phyloP scores from a whole-genome alignment of 305 asterid species.

The Lippia alba region DNA sequence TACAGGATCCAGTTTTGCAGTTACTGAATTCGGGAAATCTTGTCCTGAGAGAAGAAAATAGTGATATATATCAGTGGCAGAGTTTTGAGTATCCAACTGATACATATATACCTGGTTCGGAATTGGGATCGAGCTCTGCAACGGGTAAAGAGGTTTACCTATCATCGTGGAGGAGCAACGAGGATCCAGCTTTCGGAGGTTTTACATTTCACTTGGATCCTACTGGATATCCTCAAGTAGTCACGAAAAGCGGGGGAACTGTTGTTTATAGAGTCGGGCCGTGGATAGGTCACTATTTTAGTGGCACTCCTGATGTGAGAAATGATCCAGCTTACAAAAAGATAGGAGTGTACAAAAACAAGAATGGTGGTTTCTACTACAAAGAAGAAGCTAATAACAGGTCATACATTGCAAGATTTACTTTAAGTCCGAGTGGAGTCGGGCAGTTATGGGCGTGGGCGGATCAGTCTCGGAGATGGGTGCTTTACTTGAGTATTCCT shows the following conservation, averaged over 20 bases:
- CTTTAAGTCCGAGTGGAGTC: conserved; percentile 29
- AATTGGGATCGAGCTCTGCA: conserved; percentile 34
- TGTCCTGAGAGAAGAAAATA: conserved; percentile 35
- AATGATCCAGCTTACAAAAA: background rate
- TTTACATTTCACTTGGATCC: conserved; percentile 6
- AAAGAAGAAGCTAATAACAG: background rate
- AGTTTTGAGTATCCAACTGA: conserved; percentile 46
- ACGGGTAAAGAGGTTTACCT: conserved; percentile 32
- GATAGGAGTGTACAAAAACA: background rate
- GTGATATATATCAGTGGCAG: conserved; percentile 40
- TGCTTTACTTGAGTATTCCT: conserved; percentile 20
- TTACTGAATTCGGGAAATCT: conserved; percentile 49
- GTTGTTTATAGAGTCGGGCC: conserved; percentile 31
- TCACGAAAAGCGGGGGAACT: background rate
- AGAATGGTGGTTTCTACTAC: background rate
- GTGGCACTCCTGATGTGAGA: conserved; percentile 19
- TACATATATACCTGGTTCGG: conserved; percentile 38
- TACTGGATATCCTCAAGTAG: conserved; percentile 33
- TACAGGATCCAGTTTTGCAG: conserved; percentile 28
- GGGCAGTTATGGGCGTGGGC: conserved; percentile 39
- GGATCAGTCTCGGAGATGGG: conserved; percentile 28
- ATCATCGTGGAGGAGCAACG: conserved; percentile 40
- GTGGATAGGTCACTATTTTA: conserved; percentile 34
- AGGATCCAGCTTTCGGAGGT: conserved; percentile 48
- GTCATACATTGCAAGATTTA: conserved; percentile 25